Conservation (phyloP, 2,329 filamentous ascomycete species). For the Aureobasidium vineae region DNA sequence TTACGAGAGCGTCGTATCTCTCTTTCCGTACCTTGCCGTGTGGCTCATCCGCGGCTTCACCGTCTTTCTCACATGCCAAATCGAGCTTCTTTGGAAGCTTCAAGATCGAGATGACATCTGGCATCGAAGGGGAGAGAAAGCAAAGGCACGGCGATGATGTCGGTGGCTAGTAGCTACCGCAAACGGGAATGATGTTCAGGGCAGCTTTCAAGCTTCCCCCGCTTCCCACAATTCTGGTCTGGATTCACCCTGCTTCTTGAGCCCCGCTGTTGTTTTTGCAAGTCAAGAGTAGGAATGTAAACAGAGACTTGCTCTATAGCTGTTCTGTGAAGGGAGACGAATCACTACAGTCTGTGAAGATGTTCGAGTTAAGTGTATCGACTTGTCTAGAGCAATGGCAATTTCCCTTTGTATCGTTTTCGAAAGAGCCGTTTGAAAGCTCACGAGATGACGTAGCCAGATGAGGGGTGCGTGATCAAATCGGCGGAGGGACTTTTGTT, state of each 20-base stretch:
- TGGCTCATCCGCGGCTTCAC: conserved; percentile 1
- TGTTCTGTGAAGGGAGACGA: no score
- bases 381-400: neutral
- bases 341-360: neutral
- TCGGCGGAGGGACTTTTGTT: neutral
- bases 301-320: no score
- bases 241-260: neutral
- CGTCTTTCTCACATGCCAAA: conserved; percentile 5
- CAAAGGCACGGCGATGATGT: conserved; percentile 6
- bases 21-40: neutral
- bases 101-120: conserved; percentile 3
- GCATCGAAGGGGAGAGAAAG: conserved; percentile 10
- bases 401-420: conserved; percentile 4
- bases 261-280: conserved; percentile 4
- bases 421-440: neutral
- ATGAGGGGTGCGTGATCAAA: conserved; percentile 23
- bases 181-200: conserved; percentile 24
- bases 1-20: conserved; percentile 6
- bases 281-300: neutral
- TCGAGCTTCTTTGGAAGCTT: neutral
- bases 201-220: conserved; percentile 12
- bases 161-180: conserved; percentile 20
- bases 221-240: neutral
- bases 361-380: neutral
- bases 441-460: conserved; percentile 6